These are phyloP conservation scores for Garcia nutans DNA, from an alignment of 345 rosid species.

Conservation along the genomic window DNA sequence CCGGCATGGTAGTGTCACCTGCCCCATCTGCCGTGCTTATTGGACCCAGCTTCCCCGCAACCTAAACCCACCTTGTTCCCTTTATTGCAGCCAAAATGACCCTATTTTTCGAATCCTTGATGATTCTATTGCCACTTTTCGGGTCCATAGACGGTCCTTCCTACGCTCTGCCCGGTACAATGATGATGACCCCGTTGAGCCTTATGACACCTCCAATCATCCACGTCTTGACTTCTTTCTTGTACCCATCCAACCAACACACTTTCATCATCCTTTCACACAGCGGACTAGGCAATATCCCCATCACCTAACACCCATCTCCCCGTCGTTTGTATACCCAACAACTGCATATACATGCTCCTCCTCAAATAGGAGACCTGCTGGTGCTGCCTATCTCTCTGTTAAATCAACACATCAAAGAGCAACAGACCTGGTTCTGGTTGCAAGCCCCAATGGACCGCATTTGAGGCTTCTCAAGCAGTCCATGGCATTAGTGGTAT, in stretches of 20 bases:
- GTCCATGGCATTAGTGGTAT: slow-evolving; percentile 72
- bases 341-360: slow-evolving; percentile 29
- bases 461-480: slow-evolving; percentile 79
- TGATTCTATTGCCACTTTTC: slow-evolving; percentile 69
- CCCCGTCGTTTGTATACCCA: slow-evolving; percentile 36
- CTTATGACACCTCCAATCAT: slow-evolving; percentile 43
- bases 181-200: slow-evolving; percentile 76
- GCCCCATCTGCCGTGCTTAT: slow-evolving; percentile 88
- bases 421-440: slow-evolving; percentile 68
- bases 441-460: slow-evolving; percentile 77
- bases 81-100: slow-evolving; percentile 51
- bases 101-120: slow-evolving; percentile 71
- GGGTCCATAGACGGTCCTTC: slow-evolving; percentile 74
- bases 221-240: slow-evolving; percentile 59
- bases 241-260: slow-evolving; percentile 40
- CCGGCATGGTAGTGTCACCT: slow-evolving; percentile 81
- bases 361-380: slow-evolving; percentile 34
- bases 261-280: slow-evolving; percentile 33
- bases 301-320: slow-evolving; percentile 23
- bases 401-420: slow-evolving; percentile 55
- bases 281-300: slow-evolving; percentile 13
- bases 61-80: slow-evolving; percentile 49
- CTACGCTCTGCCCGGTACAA: slow-evolving; percentile 75
- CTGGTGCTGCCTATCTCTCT: slow-evolving; percentile 48
- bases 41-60: slow-evolving; percentile 91